Base-by-base conservation (phyloP, 345 rosid species). In the Moringa oleifera region DNA sequence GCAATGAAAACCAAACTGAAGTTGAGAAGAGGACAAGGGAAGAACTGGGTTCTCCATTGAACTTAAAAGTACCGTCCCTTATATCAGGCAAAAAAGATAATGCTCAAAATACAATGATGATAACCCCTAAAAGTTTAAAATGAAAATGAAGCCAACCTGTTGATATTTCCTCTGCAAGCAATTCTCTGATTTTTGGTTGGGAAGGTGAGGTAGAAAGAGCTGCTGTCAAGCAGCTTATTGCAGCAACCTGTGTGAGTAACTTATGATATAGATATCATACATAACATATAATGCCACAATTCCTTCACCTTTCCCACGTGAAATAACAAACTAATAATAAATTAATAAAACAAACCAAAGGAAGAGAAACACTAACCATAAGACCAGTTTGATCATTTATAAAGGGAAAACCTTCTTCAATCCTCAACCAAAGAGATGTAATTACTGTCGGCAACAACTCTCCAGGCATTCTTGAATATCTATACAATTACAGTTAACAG, bases 401-500 rank as follows among this genome's bases (percentile, higher is more conserved):
- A 55, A 72, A 77, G 54, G 83, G 76, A 77, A 82, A 79, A 4
- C 90, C 90, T 60, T 81, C 81, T 60, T 71, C 77, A 64, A 80
- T 75, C 81, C 78, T 86, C 58, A 70, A 72, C 53, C 69, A 71
- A 28, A 93, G 71, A 71, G 96, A 79, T 59, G 58, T 74, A 61
- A 93, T 76, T 46, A 86, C 81, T 57, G 70, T 81, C 8, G 81
- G 87, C 77, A 93, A 80, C 74, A 93, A 81, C 41, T 90, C 87
- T 64, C 67, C 73, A 7, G 96, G 94, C 97, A 93, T 85, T 83
- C 97, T 85, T 52, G 90, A 70, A 79, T 93, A 93, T 74, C 97
- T 88, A 81, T 61, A 65, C 64, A 66, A 75, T 56, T 58, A 71
- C 37, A 60, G 50, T 63, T 58, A 62, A 66, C 60, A 73, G 46